Conservation (phyloP, 331 rosid species). For the Dryas integrifolia region DNA sequence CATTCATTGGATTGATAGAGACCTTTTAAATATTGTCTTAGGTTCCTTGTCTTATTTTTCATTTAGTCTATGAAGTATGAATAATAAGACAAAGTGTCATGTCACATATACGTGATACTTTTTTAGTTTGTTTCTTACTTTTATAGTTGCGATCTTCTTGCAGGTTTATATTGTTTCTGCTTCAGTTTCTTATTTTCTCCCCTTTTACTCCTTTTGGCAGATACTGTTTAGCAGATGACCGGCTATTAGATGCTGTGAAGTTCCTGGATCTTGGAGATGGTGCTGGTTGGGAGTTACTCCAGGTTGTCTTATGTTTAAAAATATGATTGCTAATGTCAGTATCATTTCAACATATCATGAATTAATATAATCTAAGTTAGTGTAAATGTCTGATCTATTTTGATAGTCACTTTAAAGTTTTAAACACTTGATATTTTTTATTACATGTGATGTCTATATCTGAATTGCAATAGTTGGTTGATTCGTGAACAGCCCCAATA, state of each 20-base stretch:
- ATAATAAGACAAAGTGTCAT: background rate
- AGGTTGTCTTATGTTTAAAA: constrained; percentile 46
- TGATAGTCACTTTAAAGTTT: background rate
- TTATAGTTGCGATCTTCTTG: background rate
- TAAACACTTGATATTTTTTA: background rate
- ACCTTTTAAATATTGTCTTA: background rate
- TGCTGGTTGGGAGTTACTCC: constrained; percentile 97
- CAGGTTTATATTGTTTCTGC: background rate
- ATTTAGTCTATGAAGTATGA: no score
- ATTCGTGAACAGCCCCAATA: background rate
- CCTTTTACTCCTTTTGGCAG: constrained; percentile 29
- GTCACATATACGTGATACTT: background rate
- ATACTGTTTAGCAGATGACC: constrained; percentile 82
- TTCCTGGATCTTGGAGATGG: constrained; percentile 79
- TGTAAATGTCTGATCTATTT: background rate
- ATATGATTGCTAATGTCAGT: background rate
- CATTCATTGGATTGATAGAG: background rate
- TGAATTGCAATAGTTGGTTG: background rate
- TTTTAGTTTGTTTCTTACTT: no score
- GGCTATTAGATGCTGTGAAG: constrained; percentile 54
- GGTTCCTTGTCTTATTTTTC: background rate
- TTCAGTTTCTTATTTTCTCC: constrained; percentile 11
- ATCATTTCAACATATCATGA: background rate
- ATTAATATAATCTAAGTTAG: background rate
- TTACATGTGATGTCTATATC: background rate